Evolutionary conservation across 2,329 filamentous ascomycete species (phyloP).

Genomic region (Sclerotinia subarctica): DNA sequence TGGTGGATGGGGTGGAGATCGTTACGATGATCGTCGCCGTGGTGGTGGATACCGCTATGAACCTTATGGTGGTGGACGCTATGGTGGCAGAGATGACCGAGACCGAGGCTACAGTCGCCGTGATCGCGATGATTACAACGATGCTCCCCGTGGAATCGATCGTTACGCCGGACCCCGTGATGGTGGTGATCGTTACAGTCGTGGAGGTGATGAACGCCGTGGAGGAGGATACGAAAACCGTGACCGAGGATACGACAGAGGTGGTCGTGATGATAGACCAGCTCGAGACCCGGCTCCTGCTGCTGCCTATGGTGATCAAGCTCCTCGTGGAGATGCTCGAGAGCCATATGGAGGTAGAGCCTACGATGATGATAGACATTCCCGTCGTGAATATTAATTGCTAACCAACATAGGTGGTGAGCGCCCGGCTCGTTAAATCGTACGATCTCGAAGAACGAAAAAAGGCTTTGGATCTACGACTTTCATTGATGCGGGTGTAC

Average conservation of each 20-base stretch:
- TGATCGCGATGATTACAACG: constrained; percentile 39
- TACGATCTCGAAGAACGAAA: constrained; percentile 37
- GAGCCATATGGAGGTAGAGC: constrained; percentile 45
- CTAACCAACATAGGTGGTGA: constrained; percentile 40
- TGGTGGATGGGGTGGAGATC: constrained; percentile 43
- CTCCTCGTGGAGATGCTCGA: constrained; percentile 43
- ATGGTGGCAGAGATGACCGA: constrained; percentile 45
- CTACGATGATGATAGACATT: constrained; percentile 39
- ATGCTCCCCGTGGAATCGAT: constrained; percentile 41
- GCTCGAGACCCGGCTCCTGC: constrained; percentile 42
- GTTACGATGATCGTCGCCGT: constrained; percentile 46
- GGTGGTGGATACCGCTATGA: constrained; percentile 36
- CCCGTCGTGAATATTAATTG: constrained; percentile 40
- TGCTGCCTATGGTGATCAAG: constrained; percentile 44
- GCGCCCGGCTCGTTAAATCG: constrained; percentile 41
- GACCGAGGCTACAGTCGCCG: constrained; percentile 43
- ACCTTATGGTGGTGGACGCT: constrained; percentile 32
- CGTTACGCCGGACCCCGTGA: constrained; percentile 31
- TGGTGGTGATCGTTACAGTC: constrained; percentile 31
- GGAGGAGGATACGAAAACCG: constrained; percentile 47
- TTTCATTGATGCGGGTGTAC: constrained; percentile 40
- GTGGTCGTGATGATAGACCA: constrained; percentile 51
- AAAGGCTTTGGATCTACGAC: constrained; percentile 39
- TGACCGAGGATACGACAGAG: constrained; percentile 42
- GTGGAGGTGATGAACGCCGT: constrained; percentile 43